Conservation (phyloP, 164 flowering plant genomes). For the Aristolochia fimbriata region DNA sequence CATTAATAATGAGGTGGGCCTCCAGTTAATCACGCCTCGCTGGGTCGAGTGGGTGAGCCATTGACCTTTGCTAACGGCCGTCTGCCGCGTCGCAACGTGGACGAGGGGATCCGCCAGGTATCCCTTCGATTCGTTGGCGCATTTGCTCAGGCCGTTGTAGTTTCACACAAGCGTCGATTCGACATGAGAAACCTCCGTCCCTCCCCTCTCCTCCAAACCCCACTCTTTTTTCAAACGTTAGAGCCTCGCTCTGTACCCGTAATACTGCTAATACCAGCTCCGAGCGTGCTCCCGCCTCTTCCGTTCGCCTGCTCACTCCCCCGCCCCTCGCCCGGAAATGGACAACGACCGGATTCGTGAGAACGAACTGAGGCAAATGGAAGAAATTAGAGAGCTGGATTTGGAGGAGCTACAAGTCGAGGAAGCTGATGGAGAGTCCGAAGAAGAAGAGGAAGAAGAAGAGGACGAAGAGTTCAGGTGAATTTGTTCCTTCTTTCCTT, state of each 20-base stretch:
- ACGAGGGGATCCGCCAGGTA: too few species aligned
- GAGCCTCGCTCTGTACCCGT: too few species aligned
- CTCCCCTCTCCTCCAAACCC: not conserved
- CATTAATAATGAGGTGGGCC: too few species aligned
- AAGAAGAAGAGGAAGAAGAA: constrained; percentile 2
- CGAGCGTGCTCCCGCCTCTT: not conserved
- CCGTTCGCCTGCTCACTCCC: not conserved
- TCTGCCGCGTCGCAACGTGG: too few species aligned
- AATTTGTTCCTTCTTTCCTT: not conserved
- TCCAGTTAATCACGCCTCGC: too few species aligned
- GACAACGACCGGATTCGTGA: constrained; percentile 15
- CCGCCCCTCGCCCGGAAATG: constrained; percentile 4
- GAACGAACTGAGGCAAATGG: constrained; percentile 65
- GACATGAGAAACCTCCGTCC: not conserved
- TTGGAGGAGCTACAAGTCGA: constrained; percentile 72
- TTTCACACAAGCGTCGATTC: too few species aligned
- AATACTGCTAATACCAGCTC: too few species aligned
- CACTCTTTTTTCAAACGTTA: not conserved
- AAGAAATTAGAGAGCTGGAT: constrained; percentile 76
- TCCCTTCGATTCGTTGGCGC: too few species aligned
- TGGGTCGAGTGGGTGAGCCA: too few species aligned
- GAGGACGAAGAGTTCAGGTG: constrained; percentile 15
- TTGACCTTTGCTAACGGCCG: too few species aligned
- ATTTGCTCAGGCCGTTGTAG: too few species aligned
- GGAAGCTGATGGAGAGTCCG: constrained; percentile 49